Evolutionary conservation across 179 eudicot genomes (phyloP), one percentile per base, ranked within the genome.

Genomic region (Spergularia azorica): DNA sequence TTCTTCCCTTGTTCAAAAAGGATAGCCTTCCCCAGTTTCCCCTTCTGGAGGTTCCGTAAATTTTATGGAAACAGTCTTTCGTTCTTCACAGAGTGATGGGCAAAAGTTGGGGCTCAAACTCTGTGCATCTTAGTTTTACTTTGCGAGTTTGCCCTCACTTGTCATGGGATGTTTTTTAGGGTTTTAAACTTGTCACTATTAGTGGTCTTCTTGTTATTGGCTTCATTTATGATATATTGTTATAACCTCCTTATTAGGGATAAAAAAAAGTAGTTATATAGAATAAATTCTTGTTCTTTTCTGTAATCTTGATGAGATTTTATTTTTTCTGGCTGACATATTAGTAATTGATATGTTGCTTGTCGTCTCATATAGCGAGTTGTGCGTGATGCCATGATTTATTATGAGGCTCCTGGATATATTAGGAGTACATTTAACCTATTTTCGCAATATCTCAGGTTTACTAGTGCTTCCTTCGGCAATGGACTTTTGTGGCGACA

Each of bases 401-500:
- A 5, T 14, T 0, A 17, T 11, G 57, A 63, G 46, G 71, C 8
- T 50, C 39, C n/a, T 5, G 32, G 71, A 2, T 56, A n/a, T 67
- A 18, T 51, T 67, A 48, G 14, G 48, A 67, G 71, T 50, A 67
- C 32, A 26, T 26, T 41, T 4, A 43, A 43, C 48, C 15, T 16
- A 26, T 8, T 43, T 57, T 62, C 14, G 63, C 67, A n/a, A 79
- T 75, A 68, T 50, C 56, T 17, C 85, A 79, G 85, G 80, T 69
- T 61, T 50, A 55, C 15, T 18, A 46, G 55, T 52, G 57, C 57
- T 54, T 66, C 78, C 60, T 64, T 64, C 57, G 68, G 83, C 54
- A 62, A 89, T 88, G 96, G 90, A 85, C 41, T 83, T 84, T 14
- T 85, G 87, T 67, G 75, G 79, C 50, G 84, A 83, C 63, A 72